A percentile compares a stretch with the other conserved stretches of the same genome.
Conservation (phyloP, 2,329 filamentous ascomycete genomes). For the Cladosporium halotolerans region DNA sequence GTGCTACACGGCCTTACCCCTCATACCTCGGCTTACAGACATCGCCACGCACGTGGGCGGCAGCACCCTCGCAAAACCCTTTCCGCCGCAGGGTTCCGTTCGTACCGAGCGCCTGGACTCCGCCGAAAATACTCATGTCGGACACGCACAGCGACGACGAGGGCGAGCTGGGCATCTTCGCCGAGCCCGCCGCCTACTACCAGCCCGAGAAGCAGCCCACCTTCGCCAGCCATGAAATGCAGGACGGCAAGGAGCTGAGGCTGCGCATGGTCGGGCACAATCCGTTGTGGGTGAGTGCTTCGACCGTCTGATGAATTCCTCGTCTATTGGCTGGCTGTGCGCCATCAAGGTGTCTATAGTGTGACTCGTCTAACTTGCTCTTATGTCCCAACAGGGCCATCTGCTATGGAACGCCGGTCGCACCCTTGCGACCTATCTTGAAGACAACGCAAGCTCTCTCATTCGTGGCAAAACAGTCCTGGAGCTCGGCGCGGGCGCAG, state of each 20-base stretch:
- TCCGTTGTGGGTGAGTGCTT: conserved; percentile 65
- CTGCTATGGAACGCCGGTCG: conserved; percentile 86
- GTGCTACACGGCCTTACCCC: not conserved
- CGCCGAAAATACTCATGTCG: conserved; percentile 4
- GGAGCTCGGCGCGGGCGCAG: conserved; percentile 83
- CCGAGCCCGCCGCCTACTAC: conserved; percentile 76
- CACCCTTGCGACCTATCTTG: conserved; percentile 70
- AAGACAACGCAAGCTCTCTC: conserved; percentile 55
- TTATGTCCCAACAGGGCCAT: conserved; percentile 54
- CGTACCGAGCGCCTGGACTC: conserved; percentile 5
- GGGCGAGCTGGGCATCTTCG: conserved; percentile 47
- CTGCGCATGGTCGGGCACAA: conserved; percentile 80
- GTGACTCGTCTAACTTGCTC: conserved; percentile 2
- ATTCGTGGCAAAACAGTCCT: conserved; percentile 67
- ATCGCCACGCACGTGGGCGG: not conserved
- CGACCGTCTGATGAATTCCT: not conserved
- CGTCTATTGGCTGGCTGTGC: not conserved
- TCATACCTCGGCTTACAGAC: not conserved
- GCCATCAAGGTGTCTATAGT: conserved; percentile 9
- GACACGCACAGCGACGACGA: conserved; percentile 23
- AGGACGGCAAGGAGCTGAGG: conserved; percentile 57
- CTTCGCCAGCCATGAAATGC: conserved; percentile 63
- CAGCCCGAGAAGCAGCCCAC: conserved; percentile 70
- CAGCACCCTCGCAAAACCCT: not conserved
- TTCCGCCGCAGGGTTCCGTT: conserved; percentile 8